phyloP scores from a whole-genome alignment of 2,329 filamentous ascomycete genomes.

The Harringtonia aguacate region DNA sequence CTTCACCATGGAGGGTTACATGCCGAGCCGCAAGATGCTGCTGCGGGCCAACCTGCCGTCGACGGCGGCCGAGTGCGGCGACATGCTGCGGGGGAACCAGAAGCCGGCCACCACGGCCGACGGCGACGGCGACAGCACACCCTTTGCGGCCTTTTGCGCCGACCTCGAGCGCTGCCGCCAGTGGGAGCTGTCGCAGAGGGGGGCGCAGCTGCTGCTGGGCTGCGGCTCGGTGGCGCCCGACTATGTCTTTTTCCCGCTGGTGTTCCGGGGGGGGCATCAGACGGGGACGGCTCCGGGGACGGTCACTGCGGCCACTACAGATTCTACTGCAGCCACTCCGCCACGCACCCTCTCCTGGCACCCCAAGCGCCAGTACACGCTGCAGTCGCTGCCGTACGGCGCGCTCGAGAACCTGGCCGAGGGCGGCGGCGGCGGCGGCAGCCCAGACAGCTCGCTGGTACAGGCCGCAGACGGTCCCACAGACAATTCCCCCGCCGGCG shows the following conservation, averaged over 20 bases:
- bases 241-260: slow-evolving; percentile 28
- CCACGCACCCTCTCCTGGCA: too few species aligned
- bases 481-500: too few species aligned
- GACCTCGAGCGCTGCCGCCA: slow-evolving; percentile 28
- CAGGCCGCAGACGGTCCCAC: too few species aligned
- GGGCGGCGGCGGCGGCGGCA: neutral
- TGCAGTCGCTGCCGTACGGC: slow-evolving; percentile 31
- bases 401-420: slow-evolving; percentile 20
- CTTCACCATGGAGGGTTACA: slow-evolving; percentile 31
- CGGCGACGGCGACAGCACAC: slow-evolving; percentile 15
- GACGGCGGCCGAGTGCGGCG: slow-evolving; percentile 4
- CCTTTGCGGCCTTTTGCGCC: slow-evolving; percentile 17
- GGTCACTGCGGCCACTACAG: too few species aligned
- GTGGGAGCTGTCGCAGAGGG: slow-evolving; percentile 33
- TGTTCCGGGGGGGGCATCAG: slow-evolving; percentile 2
- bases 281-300: neutral
- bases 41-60: slow-evolving; percentile 21
- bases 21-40: slow-evolving; percentile 28
- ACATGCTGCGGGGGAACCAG: slow-evolving; percentile 6
- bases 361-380: slow-evolving; percentile 22
- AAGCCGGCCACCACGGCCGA: slow-evolving; percentile 8
- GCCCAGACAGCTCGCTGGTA: too few species aligned
- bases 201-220: slow-evolving; percentile 19
- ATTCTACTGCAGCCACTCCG: too few species aligned
- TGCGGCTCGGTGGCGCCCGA: slow-evolving; percentile 23